Conservation (phyloP, 2,329 filamentous ascomycete genomes). For the Diaporthe eres region DNA sequence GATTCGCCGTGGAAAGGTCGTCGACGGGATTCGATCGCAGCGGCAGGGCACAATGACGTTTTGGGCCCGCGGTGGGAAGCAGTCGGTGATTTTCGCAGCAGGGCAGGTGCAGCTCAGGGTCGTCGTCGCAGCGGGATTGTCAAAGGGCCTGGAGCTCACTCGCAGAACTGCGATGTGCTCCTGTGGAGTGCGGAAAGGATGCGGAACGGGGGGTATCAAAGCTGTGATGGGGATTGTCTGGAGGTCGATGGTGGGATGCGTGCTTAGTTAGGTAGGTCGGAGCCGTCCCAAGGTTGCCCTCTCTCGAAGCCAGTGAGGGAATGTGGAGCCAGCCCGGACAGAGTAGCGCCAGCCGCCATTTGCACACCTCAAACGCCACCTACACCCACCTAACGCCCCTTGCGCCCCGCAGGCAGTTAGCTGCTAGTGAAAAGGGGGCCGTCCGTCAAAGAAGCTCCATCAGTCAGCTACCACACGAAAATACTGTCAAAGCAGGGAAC, state of each 20-base stretch:
- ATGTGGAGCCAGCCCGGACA: slow-evolving; percentile 14
- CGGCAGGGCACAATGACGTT: slow-evolving; percentile 41
- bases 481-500: slow-evolving; percentile 7
- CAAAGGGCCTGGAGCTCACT: slow-evolving; percentile 19
- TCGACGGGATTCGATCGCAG: slow-evolving; percentile 39
- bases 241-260: slow-evolving; percentile 40
- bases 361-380: slow-evolving; percentile 37
- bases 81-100: slow-evolving; percentile 38
- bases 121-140: slow-evolving; percentile 34
- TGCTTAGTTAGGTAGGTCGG: slow-evolving; percentile 30
- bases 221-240: slow-evolving; percentile 36
- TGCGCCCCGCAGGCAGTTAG: slow-evolving; percentile 33
- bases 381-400: slow-evolving; percentile 25
- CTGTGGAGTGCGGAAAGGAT: slow-evolving; percentile 34
- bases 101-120: slow-evolving; percentile 31
- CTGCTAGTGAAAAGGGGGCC: slow-evolving; percentile 33
- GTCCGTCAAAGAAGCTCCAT: slow-evolving; percentile 21
- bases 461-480: slow-evolving; percentile 18
- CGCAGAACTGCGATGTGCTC: slow-evolving; percentile 27
- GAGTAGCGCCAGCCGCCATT: slow-evolving; percentile 33
- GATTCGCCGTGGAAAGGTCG: slow-evolving; percentile 37
- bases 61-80: slow-evolving; percentile 31
- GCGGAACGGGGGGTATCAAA: slow-evolving; percentile 40
- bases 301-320: slow-evolving; percentile 34
- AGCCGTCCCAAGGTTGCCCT: slow-evolving; percentile 37